Base-by-base conservation (phyloP, 306 rosid genomes). In the Prunus salicina region DNA sequence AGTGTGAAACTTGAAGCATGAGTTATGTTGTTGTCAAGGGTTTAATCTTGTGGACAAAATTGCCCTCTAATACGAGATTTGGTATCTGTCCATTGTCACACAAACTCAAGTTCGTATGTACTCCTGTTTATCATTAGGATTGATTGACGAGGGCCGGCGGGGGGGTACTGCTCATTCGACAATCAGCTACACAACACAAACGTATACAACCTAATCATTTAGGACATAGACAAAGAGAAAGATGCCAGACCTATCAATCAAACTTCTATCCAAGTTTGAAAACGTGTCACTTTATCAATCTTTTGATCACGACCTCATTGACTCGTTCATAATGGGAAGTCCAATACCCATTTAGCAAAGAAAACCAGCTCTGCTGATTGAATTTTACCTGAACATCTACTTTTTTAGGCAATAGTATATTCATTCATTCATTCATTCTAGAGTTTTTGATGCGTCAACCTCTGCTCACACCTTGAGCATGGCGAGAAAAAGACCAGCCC, bases 221-320 rank as follows among this genome's bases (percentile, higher is more conserved):
- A 15, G 34, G 38, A 61, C 46, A 38, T 1, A 16, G 27, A 22
- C 13, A 20, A 34, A 66, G 32, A 8, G 67, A 58, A 14, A 25
- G 64, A 55, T 53, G 61, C 72, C 67, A 16, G 19, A 34, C 6
- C 77, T 12, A 13, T 63, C 20, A 38, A 52, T 52, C 16, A 38
- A 53, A 25, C 22, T 60, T 4, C 64, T 15, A 69, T 64, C 24
- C 10, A 19, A 50, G 22, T 71, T 70, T 61, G 76, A 61, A 78
- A 70, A 62, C 32, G 28, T n/a, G 47, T 2, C 10, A 1, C 14
- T 41, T 38, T 18, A 0, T 50, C 50, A 12, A 20, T 49, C 49
- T n/a, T 47, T 47, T 10, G 16, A 12, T 63, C 60, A 75, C 22
- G 9, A 72, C 13, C 20, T 56, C 20, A 14, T 73, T 60, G 25